Evolutionary conservation across 2,329 filamentous ascomycete genomes (phyloP), one percentile per base, ranked within the genome.

Genomic region (Ceratocystiopsis sp.): DNA sequence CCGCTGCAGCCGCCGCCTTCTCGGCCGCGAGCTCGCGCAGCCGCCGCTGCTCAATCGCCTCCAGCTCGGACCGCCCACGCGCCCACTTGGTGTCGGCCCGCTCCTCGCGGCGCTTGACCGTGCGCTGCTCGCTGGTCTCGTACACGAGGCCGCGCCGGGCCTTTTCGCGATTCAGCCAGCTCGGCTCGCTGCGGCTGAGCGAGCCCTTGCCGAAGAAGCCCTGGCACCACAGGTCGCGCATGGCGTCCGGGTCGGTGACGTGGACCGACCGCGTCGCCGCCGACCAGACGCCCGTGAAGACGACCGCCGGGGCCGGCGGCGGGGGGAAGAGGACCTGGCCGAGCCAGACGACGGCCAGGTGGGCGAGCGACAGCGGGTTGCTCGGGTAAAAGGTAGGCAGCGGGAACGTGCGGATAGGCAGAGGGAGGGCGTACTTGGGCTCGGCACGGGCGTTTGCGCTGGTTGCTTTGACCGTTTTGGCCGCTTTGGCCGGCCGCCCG

Each of bases 161-260:
- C 59, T 84, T 80, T 60, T 94, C 85, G 49, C 82, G 71, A 5
- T 83, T 82, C 41, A 94, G 61, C 91, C 91, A 98, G 52, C 78
- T 91, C 3, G 89, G 89, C 59, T 98, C 89, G 66, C 87, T 95
- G 53, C 93, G 77, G 64, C 87, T 95, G 46, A 96, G 66, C 52
- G 69, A 89, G 38, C 91, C 91, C 60, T 95, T 95, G 40, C 93
- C 93, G 60, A 89, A 98, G 62, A 98, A 98, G 6, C 91, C 91
- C 64, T 93, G 84, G 60, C 94, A 84, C 91, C 93, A 98, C 19
- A 98, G 62, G 1, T 80, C 84, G 43, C 81, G 71, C 48, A 93
- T 79, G 4, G 84, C 79, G 44, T 69, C 68, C 21, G 76, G 67
- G 57, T 95, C 80, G 16, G 76, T 84, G 45, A 98, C 70, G 56